Conservation (phyloP, 768 basidiomycete species). For the Trametes meyenii region DNA sequence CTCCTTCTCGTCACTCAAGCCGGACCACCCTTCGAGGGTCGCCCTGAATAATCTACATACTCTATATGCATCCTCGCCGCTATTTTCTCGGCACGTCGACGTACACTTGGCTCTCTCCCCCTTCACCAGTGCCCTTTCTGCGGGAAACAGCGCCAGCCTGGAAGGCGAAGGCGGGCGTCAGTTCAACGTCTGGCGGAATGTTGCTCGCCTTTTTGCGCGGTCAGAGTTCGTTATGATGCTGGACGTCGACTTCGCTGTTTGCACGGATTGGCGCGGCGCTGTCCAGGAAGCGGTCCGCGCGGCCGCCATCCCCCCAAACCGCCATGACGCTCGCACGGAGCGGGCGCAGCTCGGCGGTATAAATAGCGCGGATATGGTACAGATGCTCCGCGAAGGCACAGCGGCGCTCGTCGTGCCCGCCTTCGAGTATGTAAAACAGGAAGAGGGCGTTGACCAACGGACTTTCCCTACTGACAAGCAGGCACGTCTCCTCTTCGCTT, state of each 20-base stretch:
- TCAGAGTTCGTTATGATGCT: conserved; percentile 90
- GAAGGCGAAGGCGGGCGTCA: conserved; percentile 57
- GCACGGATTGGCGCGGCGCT: conserved; percentile 74
- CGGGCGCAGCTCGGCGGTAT: background rate
- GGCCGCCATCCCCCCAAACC: conserved; percentile 25
- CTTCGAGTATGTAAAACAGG: conserved; percentile 74
- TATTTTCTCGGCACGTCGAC: conserved; percentile 73
- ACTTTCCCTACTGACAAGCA: conserved; percentile 72
- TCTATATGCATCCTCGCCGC: conserved; percentile 66
- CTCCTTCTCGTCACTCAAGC: conserved; percentile 40
- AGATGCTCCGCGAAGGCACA: conserved; percentile 56
- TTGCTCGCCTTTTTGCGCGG: conserved; percentile 80
- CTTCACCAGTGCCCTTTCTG: conserved; percentile 38
- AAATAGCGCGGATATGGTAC: conserved; percentile 28
- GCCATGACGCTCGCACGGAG: conserved; percentile 12
- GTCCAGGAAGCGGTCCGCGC: conserved; percentile 45
- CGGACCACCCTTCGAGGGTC: conserved; percentile 33
- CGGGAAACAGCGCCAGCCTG: conserved; percentile 4
- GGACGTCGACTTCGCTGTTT: conserved; percentile 85
- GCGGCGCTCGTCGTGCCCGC: conserved; percentile 83
- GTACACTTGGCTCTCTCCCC: conserved; percentile 85
- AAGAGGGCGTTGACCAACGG: conserved; percentile 59
- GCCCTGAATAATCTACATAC: conserved; percentile 65
- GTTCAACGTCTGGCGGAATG: conserved; percentile 90
- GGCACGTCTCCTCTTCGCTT: conserved; percentile 41